Conservation (phyloP, 108 stramenopile species). For the Halocafeteria seosinensis region DNA sequence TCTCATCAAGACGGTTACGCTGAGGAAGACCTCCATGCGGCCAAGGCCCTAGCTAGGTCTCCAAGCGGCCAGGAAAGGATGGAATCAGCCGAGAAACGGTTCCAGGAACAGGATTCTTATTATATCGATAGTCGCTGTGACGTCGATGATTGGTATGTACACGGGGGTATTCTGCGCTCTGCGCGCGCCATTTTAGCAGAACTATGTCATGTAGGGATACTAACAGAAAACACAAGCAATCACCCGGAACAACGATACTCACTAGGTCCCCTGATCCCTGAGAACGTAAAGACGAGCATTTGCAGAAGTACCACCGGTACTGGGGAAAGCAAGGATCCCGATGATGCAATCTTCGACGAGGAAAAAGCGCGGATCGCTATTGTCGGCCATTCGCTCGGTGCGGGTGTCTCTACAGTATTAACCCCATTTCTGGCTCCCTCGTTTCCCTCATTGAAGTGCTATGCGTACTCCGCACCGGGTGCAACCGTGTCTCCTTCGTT, state of each 20-base stretch:
- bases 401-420: slow-evolving; percentile 61
- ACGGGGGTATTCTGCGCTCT: neutral
- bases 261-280: neutral
- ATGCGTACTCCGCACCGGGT: slow-evolving; percentile 68
- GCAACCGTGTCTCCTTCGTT: slow-evolving; percentile 59
- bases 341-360: neutral
- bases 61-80: neutral
- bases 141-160: neutral
- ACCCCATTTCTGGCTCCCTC: slow-evolving; percentile 51
- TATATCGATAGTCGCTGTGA: too few relatives aligned
- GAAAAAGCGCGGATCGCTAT: slow-evolving; percentile 34
- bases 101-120: neutral
- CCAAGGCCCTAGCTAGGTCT: neutral
- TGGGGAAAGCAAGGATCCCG: neutral
- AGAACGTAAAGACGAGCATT: neutral
- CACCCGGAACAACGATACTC: too few relatives aligned
- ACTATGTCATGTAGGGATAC: neutral
- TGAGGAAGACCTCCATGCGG: too few relatives aligned
- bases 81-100: neutral
- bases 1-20: too few relatives aligned
- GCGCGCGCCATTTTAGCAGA: neutral
- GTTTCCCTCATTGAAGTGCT: slow-evolving; percentile 53
- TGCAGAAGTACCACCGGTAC: neutral
- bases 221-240: neutral
- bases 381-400: slow-evolving; percentile 81